Evolutionary conservation across 148 eudicot species (phyloP), one percentile per base, ranked within the genome.

Genomic region (Rhododendron mucronatum): DNA sequence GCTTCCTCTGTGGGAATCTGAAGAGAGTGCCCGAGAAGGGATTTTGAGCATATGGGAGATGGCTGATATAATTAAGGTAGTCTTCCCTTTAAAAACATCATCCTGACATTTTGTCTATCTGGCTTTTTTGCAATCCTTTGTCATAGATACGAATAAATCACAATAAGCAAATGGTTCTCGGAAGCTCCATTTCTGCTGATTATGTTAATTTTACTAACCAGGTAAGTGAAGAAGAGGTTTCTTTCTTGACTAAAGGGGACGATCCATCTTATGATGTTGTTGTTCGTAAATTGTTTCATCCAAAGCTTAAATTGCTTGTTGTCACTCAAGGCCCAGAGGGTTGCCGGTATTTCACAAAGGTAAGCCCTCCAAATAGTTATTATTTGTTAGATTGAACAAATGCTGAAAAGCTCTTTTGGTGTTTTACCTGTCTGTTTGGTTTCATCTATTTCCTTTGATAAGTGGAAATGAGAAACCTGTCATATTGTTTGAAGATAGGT

Each of bases 311-410:
- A 69, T 86, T 95, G 87, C 92, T 94, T 80, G 94, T 94, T 47
- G 95, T 94, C 63, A 94, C 96, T 82, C 95, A 93, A 87, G 96
- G 96, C 76, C 89, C 95, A 76, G 92, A 93, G 41, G 99, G 98
- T 65, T 95, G 99, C 92, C 91, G 99, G 85, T 97, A 97, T 80
- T 97, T 95, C 89, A 95, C 98, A 33, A 94, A 95, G 96, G 99
- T 93, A 83, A 87, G 91, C 63, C 61, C 86, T 78, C 53, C 44
- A 74, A 79, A 44, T 65, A 39, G 73, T 6, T 65, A 13, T 41
- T n/a, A 65, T 78, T 47, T 7, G 57, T n/a, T 1, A 44, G 33
- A 82, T 53, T 35, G 18, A 9, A 30, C 35, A 12, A 3, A n/a
- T 61, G 78, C 23, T 75, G 26, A 76, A 44, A 20, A 23, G 15